Evolutionary conservation across 1,284 basidiomycete genomes (phyloP).

Genomic region (Sanguinoderma infundibulare): DNA sequence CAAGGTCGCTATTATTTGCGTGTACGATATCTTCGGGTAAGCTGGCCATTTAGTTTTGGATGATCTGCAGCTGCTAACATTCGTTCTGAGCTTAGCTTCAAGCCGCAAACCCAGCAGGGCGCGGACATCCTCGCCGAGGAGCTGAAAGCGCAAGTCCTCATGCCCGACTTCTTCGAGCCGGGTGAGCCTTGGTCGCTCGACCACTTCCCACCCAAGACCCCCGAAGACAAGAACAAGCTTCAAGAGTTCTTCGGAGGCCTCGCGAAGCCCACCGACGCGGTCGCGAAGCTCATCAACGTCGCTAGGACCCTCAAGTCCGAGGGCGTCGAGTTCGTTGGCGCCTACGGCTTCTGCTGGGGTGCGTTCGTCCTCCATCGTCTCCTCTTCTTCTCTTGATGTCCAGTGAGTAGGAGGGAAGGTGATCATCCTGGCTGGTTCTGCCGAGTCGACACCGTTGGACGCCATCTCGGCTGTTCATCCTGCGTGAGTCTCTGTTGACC

Average conservation of each 20-base stretch:
- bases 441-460: conserved; percentile 45
- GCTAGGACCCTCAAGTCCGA: conserved; percentile 48
- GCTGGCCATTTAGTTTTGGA: conserved; percentile 16
- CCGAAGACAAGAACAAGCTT: conserved; percentile 52
- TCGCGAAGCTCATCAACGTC: conserved; percentile 51
- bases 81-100: conserved; percentile 40
- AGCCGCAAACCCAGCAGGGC: conserved; percentile 64
- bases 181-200: conserved; percentile 52
- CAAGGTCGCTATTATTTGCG: conserved; percentile 56
- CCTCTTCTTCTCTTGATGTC: too few relatives aligned
- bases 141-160: conserved; percentile 56
- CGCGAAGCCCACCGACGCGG: conserved; percentile 48
- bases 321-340: conserved; percentile 52
- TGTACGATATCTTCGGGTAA: conserved; percentile 71
- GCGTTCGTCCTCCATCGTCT: conserved; percentile 7
- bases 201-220: conserved; percentile 56
- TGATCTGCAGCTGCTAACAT: conserved; percentile 8
- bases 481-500: conserved; percentile 43
- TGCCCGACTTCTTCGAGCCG: conserved; percentile 71
- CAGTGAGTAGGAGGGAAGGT: conserved; percentile 54
- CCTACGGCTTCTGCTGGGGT: conserved; percentile 69
- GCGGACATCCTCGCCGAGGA: conserved; percentile 63
- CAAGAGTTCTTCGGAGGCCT: conserved; percentile 59
- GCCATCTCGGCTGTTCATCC: conserved; percentile 60
- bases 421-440: conserved; percentile 43